Conservation (phyloP, 2,329 filamentous ascomycete genomes). For the Venturia pyrina region DNA sequence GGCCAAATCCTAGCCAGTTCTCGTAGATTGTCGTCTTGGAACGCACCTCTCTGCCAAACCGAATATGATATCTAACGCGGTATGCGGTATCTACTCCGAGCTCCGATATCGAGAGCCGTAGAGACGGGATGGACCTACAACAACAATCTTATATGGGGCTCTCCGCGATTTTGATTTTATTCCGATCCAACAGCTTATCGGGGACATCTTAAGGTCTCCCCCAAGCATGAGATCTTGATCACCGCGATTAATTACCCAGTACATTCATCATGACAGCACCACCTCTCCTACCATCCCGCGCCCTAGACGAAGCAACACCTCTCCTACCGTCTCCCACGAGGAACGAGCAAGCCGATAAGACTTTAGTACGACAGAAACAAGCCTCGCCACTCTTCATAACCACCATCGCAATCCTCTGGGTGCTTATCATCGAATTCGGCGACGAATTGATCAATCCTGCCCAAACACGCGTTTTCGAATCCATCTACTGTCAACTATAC, state of each 20-base stretch:
- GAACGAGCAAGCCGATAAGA: neutral
- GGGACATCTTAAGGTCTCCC: neutral
- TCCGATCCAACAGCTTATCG: neutral
- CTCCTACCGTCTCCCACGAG: neutral
- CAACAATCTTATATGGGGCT: neutral
- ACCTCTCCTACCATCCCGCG: neutral
- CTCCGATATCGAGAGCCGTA: neutral
- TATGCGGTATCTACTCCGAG: neutral
- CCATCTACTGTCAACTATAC: constrained; percentile 42
- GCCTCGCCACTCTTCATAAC: constrained; percentile 13
- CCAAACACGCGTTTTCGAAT: constrained; percentile 41
- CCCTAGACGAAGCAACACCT: neutral
- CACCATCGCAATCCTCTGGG: constrained; percentile 23
- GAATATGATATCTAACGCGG: neutral
- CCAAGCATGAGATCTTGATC: neutral
- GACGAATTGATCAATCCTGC: constrained; percentile 32
- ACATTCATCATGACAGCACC: neutral
- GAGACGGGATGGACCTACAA: neutral
- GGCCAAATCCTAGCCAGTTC: neutral
- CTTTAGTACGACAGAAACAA: neutral
- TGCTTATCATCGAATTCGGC: constrained; percentile 37
- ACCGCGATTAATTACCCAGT: neutral
- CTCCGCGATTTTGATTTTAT: neutral
- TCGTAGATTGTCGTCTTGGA: neutral
- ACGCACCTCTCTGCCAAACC: neutral